phyloP scores from a whole-genome alignment of 2,329 filamentous ascomycete species.

The Rhynchosporium graminicola region DNA sequence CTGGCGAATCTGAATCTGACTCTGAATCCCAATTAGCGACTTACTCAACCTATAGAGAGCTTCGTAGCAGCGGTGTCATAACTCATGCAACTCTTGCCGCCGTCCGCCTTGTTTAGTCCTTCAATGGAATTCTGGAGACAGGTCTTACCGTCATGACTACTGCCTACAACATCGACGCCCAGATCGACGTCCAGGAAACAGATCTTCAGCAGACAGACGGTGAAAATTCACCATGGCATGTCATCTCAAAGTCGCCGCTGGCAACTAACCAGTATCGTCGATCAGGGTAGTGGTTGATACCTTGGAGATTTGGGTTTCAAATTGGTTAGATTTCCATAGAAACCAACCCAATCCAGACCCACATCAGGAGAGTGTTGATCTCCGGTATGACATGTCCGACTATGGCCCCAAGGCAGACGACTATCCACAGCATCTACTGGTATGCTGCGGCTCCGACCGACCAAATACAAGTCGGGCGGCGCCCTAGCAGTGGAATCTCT shows the following conservation, averaged over 20 bases:
- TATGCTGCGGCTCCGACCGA: constrained; percentile 35
- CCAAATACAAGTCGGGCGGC: constrained; percentile 28
- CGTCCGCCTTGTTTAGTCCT: constrained; percentile 34
- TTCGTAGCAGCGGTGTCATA: too few relatives aligned
- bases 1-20: too few relatives aligned
- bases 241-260: constrained; percentile 34
- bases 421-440: constrained; percentile 31
- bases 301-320: constrained; percentile 34
- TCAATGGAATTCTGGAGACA: constrained; percentile 32
- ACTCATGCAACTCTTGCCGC: too few relatives aligned
- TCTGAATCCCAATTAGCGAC: too few relatives aligned
- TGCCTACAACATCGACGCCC: not conserved
- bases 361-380: constrained; percentile 27
- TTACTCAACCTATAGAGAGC: too few relatives aligned
- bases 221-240: constrained; percentile 33
- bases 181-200: constrained; percentile 30
- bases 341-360: constrained; percentile 21
- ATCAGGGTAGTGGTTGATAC: constrained; percentile 30
- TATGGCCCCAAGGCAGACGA: constrained; percentile 28
- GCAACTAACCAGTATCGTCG: constrained; percentile 39
- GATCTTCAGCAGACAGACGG: constrained; percentile 29
- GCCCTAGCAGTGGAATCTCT: constrained; percentile 33
- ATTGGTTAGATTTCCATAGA: constrained; percentile 34
- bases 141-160: constrained; percentile 35
- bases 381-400: constrained; percentile 25